phyloP scores from a whole-genome alignment of 306 rosid species.

The Vigna unguiculata region DNA sequence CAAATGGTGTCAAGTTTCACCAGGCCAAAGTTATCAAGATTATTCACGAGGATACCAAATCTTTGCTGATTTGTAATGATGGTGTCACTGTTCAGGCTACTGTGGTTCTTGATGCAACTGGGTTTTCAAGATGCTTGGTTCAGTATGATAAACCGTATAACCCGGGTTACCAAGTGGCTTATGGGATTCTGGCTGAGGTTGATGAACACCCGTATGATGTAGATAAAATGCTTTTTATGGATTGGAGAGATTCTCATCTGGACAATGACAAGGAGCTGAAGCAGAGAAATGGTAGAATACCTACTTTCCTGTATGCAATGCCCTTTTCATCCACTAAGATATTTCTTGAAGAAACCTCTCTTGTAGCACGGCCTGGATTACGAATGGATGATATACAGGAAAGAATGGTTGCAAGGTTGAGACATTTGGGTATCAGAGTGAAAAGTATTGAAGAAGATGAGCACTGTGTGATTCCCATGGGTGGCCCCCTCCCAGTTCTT shows the following conservation, averaged over 20 bases:
- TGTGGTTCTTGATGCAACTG: conserved; percentile 97
- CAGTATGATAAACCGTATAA: conserved; percentile 92
- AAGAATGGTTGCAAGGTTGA: conserved; percentile 89
- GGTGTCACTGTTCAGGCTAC: conserved; percentile 92
- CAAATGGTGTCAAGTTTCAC: conserved; percentile 89
- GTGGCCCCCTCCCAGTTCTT: conserved; percentile 93
- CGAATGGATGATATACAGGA: conserved; percentile 88
- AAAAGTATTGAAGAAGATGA: conserved; percentile 98
- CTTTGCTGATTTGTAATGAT: conserved; percentile 80
- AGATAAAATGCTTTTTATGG: conserved; percentile 98
- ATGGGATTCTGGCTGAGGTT: conserved; percentile 96
- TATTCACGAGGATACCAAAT: conserved; percentile 83
- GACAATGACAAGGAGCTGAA: conserved; percentile 57
- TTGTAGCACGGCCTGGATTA: conserved; percentile 94
- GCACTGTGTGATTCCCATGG: conserved; percentile 97
- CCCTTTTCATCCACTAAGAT: conserved; percentile 87
- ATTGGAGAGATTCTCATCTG: conserved; percentile 96
- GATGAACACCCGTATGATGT: conserved; percentile 90
- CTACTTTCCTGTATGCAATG: conserved; percentile 97
- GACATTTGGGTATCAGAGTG: conserved; percentile 85
- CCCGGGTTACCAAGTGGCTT: conserved; percentile 98
- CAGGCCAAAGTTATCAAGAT: conserved; percentile 89
- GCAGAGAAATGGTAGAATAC: conserved; percentile 80
- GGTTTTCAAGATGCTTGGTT: conserved; percentile 91
- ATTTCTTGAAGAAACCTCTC: conserved; percentile 96